Conservation (phyloP, 352 stramenopile species). For the Bremia lactucae region DNA sequence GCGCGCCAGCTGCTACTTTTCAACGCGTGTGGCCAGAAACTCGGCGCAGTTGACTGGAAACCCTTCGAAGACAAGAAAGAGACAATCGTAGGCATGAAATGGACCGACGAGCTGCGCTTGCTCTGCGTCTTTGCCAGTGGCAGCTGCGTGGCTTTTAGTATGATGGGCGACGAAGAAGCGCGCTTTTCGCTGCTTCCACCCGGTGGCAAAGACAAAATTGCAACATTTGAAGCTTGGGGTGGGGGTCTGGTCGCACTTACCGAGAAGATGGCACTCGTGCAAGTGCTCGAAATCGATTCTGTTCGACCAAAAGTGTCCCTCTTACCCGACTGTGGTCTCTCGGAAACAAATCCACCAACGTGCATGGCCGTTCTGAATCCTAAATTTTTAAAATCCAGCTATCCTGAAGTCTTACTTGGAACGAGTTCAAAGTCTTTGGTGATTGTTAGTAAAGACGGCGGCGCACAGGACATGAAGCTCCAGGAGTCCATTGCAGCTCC, state of each 20-base stretch:
- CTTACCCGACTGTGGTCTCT: constrained; percentile 60
- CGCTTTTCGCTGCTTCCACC: constrained; percentile 56
- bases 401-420: constrained; percentile 89
- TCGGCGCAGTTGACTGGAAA: constrained; percentile 52
- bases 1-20: constrained; percentile 59
- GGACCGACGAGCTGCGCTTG: constrained; percentile 75
- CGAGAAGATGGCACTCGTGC: constrained; percentile 73
- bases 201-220: constrained; percentile 60
- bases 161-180: constrained; percentile 63
- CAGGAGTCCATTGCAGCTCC: constrained; percentile 70
- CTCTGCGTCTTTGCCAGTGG: constrained; percentile 73
- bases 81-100: constrained; percentile 58
- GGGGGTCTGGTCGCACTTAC: constrained; percentile 67
- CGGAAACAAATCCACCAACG: constrained; percentile 61
- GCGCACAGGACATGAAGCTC: constrained; percentile 76
- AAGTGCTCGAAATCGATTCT: constrained; percentile 71
- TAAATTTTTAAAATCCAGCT: constrained; percentile 83
- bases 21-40: constrained; percentile 55
- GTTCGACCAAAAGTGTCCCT: constrained; percentile 68
- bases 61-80: constrained; percentile 64
- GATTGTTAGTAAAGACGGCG: constrained; percentile 58
- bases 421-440: constrained; percentile 88
- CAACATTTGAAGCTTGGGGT: constrained; percentile 68
- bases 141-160: constrained; percentile 54
- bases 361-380: constrained; percentile 90